Conservation (phyloP, 2,329 filamentous ascomycete genomes). For the Cercospora beticola region DNA sequence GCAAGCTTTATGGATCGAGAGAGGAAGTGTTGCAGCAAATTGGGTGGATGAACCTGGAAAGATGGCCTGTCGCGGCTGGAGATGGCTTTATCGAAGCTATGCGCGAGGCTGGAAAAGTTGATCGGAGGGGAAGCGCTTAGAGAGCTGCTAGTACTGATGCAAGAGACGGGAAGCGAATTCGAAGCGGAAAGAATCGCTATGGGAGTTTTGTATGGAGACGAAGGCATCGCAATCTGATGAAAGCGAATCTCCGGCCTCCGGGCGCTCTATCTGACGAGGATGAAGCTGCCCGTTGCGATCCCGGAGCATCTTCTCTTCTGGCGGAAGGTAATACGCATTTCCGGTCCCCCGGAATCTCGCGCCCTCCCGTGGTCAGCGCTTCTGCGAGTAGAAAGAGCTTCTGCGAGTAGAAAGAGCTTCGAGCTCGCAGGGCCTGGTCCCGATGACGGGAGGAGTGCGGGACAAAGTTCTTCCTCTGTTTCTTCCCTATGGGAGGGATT, state of each 20-base stretch:
- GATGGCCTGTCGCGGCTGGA: constrained; percentile 39
- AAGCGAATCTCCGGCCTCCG: background rate
- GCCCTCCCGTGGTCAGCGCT: background rate
- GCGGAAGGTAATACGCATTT: background rate
- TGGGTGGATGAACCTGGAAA: constrained; percentile 41
- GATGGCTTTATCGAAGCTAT: constrained; percentile 43
- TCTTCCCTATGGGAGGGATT: background rate
- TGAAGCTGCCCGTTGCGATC: background rate
- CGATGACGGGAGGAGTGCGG: background rate
- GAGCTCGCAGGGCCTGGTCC: constrained; percentile 7
- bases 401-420: constrained; percentile 17
- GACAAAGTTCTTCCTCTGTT: background rate
- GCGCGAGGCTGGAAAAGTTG: constrained; percentile 41
- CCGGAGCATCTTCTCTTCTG: background rate
- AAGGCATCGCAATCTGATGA: background rate
- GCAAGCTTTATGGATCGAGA: constrained; percentile 48
- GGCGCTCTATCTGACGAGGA: background rate
- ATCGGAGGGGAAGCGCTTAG: constrained; percentile 20
- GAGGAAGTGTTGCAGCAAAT: constrained; percentile 48
- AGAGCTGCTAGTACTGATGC: background rate
- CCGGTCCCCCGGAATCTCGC: background rate
- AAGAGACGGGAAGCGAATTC: background rate
- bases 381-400: constrained; percentile 16
- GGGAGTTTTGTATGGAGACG: constrained; percentile 4
- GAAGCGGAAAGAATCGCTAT: background rate